These are phyloP conservation scores for Neofusicoccum parvum DNA, from an alignment of 2,329 filamentous ascomycete species.

Conservation along the genomic window DNA sequence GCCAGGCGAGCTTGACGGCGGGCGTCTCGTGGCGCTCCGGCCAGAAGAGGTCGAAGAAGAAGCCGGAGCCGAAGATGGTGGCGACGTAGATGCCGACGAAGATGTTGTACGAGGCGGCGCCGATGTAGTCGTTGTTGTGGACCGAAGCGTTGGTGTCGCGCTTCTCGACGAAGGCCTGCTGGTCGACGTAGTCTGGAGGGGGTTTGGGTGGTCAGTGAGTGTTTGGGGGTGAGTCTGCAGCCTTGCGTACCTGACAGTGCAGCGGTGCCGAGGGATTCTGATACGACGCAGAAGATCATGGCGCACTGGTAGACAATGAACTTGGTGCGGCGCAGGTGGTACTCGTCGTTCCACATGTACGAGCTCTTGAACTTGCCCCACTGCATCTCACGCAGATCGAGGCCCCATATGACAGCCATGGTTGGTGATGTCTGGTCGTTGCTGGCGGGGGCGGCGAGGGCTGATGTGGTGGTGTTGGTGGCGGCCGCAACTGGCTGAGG, in stretches of 20 bases:
- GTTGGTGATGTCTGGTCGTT: not conserved
- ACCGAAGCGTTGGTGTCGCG: constrained; percentile 46
- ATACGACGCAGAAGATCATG: constrained; percentile 60
- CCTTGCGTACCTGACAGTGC: constrained; percentile 52
- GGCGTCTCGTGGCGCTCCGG: constrained; percentile 55
- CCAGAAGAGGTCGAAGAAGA: constrained; percentile 66
- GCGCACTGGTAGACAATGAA: constrained; percentile 63
- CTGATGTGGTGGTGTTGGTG: not conserved
- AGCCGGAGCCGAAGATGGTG: constrained; percentile 60
- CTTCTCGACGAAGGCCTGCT: constrained; percentile 51
- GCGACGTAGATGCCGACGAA: constrained; percentile 60
- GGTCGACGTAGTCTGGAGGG: constrained; percentile 55
- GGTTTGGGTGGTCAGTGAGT: not conserved
- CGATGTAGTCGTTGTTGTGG: constrained; percentile 59
- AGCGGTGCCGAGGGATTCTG: constrained; percentile 59
- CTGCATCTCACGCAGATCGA: constrained; percentile 59
- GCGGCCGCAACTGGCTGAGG: not conserved
- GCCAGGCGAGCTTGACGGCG: constrained; percentile 57
- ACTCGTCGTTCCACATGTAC: constrained; percentile 61
- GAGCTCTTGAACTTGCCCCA: constrained; percentile 60
- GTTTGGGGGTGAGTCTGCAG: not conserved
- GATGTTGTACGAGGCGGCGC: constrained; percentile 60
- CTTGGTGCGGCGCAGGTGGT: constrained; percentile 59
- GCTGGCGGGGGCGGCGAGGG: not conserved
- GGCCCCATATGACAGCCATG: constrained; percentile 59